Evolutionary conservation across 345 rosid species (phyloP).

Genomic region (Populus davidiana): DNA sequence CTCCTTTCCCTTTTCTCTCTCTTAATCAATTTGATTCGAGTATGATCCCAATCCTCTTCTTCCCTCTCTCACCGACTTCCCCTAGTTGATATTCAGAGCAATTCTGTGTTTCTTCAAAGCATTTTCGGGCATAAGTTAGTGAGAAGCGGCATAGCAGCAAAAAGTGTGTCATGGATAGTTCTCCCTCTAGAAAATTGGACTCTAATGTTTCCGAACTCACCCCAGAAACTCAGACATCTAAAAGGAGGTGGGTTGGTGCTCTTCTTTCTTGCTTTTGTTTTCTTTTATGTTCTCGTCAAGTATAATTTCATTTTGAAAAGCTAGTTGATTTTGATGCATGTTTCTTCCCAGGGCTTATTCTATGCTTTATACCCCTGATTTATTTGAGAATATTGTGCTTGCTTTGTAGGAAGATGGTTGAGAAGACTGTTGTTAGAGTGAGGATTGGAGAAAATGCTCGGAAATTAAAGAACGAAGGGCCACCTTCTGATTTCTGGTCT

Average conservation of each 20-base stretch:
- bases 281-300: neutral
- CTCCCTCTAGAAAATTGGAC: conserved; percentile 35
- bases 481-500: conserved; percentile 70
- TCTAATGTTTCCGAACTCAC: conserved; percentile 30
- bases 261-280: neutral
- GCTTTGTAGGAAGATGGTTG: conserved; percentile 45
- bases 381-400: neutral
- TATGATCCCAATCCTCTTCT: conserved; percentile 3
- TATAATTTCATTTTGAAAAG: neutral
- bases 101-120: conserved; percentile 1
- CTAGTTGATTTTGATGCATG: neutral
- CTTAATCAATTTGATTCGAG: conserved; percentile 16
- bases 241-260: conserved; percentile 42
- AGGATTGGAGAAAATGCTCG: conserved; percentile 46
- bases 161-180: conserved; percentile 33
- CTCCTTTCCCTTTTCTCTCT: conserved; percentile 17
- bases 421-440: conserved; percentile 57
- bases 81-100: conserved; percentile 7
- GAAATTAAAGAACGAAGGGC: conserved; percentile 57
- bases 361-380: neutral
- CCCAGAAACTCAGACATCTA: conserved; percentile 42
- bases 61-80: neutral
- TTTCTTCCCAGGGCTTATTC: neutral
- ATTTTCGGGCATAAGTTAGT: conserved; percentile 7
- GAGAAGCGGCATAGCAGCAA: neutral